These are phyloP conservation scores for Yarrowia yakushimensis DNA, from an alignment of 805 yeast genomes.

Conservation along the genomic window DNA sequence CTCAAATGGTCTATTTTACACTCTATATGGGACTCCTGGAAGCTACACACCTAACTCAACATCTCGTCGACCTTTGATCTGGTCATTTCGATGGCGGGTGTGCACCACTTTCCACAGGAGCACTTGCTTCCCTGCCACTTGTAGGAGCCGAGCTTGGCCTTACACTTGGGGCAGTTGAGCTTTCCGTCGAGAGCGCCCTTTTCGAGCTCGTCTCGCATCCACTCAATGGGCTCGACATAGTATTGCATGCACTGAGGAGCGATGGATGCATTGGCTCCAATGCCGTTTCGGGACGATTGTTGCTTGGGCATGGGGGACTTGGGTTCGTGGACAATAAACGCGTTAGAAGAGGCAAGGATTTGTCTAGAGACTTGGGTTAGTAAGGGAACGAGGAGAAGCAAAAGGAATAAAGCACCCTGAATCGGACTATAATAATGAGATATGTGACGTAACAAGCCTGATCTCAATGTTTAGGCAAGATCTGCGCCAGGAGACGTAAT, in stretches of 20 bases:
- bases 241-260: conserved; percentile 65
- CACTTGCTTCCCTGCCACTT: conserved; percentile 94
- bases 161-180: conserved; percentile 79
- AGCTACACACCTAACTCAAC: conserved; percentile 14
- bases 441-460: not conserved
- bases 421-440: not conserved
- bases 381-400: not conserved
- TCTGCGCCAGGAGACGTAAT: too few species aligned
- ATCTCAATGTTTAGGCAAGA: too few species aligned
- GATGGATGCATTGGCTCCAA: conserved; percentile 30
- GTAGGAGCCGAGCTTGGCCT: conserved; percentile 82
- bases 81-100: conserved; percentile 83
- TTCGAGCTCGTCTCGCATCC: conserved; percentile 85
- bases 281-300: conserved; percentile 28
- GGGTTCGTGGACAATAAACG: conserved; percentile 61
- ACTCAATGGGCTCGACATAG: conserved; percentile 80
- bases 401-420: not conserved
- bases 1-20: not conserved
- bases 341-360: conserved; percentile 57
- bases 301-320: conserved; percentile 41
- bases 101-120: conserved; percentile 93
- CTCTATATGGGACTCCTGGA: not conserved
- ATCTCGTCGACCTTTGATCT: conserved; percentile 75
- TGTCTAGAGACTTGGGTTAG: conserved; percentile 22
- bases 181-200: conserved; percentile 82